Evolutionary conservation across 1,284 basidiomycete species (phyloP).

Genomic region (Moesziomyces antarcticus): DNA sequence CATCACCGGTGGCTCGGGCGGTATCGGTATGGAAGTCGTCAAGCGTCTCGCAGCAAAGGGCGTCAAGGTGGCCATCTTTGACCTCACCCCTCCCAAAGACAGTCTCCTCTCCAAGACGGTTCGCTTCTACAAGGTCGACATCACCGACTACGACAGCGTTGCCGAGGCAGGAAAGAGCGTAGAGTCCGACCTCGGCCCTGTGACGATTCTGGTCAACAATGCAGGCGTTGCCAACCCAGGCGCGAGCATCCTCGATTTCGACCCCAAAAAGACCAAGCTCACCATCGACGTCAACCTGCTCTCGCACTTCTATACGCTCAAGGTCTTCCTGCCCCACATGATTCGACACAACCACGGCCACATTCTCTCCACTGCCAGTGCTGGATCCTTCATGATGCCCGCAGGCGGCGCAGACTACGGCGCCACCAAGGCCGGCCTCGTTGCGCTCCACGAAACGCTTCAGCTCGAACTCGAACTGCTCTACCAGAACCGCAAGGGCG

Average conservation of each 20-base stretch:
- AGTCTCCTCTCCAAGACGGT: conserved; percentile 16
- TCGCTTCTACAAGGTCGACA: conserved; percentile 56
- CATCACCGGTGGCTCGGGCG: conserved; percentile 65
- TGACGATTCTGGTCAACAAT: conserved; percentile 46
- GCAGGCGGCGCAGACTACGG: conserved; percentile 60
- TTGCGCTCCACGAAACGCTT: conserved; percentile 62
- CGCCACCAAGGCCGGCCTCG: conserved; percentile 57
- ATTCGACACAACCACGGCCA: conserved; percentile 63
- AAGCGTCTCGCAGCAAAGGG: conserved; percentile 39
- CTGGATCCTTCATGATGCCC: conserved; percentile 57
- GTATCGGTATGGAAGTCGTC: conserved; percentile 63
- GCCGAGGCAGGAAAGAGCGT: conserved; percentile 46
- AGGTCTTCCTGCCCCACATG: conserved; percentile 64
- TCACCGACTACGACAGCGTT: conserved; percentile 57
- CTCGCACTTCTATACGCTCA: conserved; percentile 57
- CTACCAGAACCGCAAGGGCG: conserved; percentile 51
- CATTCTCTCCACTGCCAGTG: conserved; percentile 56
- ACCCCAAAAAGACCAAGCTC: conserved; percentile 42
- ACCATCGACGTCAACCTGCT: conserved; percentile 62
- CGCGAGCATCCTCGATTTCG: conserved; percentile 45
- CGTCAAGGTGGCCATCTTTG: conserved; percentile 64
- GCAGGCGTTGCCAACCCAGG: conserved; percentile 63
- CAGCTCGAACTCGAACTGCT: conserved; percentile 55
- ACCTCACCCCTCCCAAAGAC: conserved; percentile 52
- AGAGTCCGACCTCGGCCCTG: conserved; percentile 44